phyloP scores from a whole-genome alignment of 352 stramenopile species.

The Labyrinthula sp. region DNA sequence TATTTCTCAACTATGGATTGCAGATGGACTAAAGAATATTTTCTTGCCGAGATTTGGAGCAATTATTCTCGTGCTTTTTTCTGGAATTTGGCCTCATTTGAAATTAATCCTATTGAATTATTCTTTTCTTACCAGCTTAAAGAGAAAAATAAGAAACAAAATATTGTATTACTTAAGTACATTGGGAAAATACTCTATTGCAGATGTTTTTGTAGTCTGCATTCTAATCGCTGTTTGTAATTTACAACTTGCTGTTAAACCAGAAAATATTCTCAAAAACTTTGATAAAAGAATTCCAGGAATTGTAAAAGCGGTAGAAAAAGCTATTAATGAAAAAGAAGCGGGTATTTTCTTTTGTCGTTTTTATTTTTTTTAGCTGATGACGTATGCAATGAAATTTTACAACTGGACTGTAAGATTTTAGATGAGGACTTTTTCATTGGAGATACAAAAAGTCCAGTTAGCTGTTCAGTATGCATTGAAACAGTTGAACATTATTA shows the following conservation, averaged over 20 bases:
- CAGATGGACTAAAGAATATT: slow-evolving; percentile 36
- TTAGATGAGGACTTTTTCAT: slow-evolving; percentile 34
- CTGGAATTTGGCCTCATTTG: slow-evolving; percentile 43
- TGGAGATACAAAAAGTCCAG: too few relatives aligned
- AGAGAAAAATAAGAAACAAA: slow-evolving; percentile 21
- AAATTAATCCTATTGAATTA: slow-evolving; percentile 40
- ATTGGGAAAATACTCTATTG: slow-evolving; percentile 44
- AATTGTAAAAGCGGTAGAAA: slow-evolving; percentile 33
- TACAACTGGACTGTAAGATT: slow-evolving; percentile 31
- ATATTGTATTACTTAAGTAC: slow-evolving; percentile 37
- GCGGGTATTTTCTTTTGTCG: slow-evolving; percentile 35
- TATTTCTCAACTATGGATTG: slow-evolving; percentile 42
- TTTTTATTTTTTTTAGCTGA: too few relatives aligned
- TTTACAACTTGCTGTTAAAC: slow-evolving; percentile 42
- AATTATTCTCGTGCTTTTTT: slow-evolving; percentile 40
- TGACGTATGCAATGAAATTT: slow-evolving; percentile 32
- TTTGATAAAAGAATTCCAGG: slow-evolving; percentile 37
- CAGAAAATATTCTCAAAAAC: slow-evolving; percentile 34
- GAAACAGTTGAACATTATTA: slow-evolving; percentile 35
- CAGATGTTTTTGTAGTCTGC: slow-evolving; percentile 44
- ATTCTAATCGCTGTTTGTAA: slow-evolving; percentile 44
- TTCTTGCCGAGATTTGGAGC: slow-evolving; percentile 36
- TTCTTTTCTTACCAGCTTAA: slow-evolving; percentile 36
- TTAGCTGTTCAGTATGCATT: slow-evolving; percentile 37
- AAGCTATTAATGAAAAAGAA: slow-evolving; percentile 30